phyloP scores from a whole-genome alignment of 768 basidiomycete genomes.

The Ramaria sp. region DNA sequence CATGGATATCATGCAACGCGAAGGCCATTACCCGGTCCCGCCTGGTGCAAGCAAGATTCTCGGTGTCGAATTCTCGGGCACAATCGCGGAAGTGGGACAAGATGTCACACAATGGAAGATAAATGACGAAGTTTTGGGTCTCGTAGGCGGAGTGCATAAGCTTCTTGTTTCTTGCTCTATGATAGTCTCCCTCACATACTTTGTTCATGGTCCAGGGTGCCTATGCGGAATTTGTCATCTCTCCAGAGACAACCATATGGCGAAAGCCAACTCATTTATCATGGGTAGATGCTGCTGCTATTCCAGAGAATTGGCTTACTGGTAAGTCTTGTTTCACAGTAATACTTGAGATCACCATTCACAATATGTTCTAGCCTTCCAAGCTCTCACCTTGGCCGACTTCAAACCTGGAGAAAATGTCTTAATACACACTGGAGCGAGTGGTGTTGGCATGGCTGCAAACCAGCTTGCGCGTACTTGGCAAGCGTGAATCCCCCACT shows the following conservation, averaged over 20 bases:
- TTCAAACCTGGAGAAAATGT: conserved; percentile 63
- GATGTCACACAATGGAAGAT: conserved; percentile 42
- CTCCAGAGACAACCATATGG: conserved; percentile 54
- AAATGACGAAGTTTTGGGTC: conserved; percentile 68
- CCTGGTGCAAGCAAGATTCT: conserved; percentile 64
- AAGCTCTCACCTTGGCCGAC: conserved; percentile 57
- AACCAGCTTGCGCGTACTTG: conserved; percentile 76
- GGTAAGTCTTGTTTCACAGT: conserved; percentile 30
- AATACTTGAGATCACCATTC: too few species aligned
- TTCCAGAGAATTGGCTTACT: conserved; percentile 84
- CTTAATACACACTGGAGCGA: conserved; percentile 84
- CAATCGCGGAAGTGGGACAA: conserved; percentile 41
- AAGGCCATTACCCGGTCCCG: conserved; percentile 68
- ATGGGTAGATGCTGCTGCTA: conserved; percentile 78
- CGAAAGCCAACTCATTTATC: conserved; percentile 64
- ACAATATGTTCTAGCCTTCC: conserved; percentile 32
- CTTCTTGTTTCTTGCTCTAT: background rate
- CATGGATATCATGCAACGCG: conserved; percentile 69
- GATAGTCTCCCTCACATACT: background rate
- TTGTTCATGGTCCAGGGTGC: conserved; percentile 50
- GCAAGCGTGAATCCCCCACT: conserved; percentile 47
- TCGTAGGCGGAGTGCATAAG: conserved; percentile 62
- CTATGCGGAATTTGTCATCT: conserved; percentile 78
- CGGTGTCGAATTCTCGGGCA: conserved; percentile 82
- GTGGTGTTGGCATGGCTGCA: conserved; percentile 81